A percentile compares a stretch with the other conserved stretches of the same genome.
Conservation (phyloP, 139 green algal species). For the Chlorella sp. region DNA sequence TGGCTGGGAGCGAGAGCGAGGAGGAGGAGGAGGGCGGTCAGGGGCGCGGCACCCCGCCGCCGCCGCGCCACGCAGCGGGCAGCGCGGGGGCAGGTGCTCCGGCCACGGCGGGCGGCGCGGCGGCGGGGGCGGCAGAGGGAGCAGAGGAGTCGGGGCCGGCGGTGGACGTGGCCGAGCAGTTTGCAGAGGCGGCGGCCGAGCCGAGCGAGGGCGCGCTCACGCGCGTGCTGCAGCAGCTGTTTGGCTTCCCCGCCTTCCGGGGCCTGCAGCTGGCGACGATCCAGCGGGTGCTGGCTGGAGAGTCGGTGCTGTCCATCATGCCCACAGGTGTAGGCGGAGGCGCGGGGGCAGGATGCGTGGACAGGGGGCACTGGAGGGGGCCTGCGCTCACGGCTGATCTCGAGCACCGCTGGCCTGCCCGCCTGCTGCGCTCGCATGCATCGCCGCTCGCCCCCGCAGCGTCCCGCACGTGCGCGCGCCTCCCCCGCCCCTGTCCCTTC, state of each 20-base stretch:
- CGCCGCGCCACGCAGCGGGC: too few relatives aligned
- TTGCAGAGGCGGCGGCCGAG: slow-evolving; percentile 36
- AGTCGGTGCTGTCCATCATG: slow-evolving; percentile 81
- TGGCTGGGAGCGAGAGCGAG: slow-evolving; percentile 22
- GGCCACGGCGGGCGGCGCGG: not conserved
- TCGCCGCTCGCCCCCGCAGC: too few relatives aligned
- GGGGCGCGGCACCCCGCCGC: not conserved
- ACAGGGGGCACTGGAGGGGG: too few relatives aligned
- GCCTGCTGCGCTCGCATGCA: too few relatives aligned
- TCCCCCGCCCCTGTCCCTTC: too few relatives aligned
- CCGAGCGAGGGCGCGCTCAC: slow-evolving; percentile 48
- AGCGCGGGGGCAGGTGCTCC: not conserved
- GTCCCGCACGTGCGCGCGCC: too few relatives aligned
- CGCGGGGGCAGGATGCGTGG: too few relatives aligned
- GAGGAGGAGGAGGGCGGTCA: not conserved
- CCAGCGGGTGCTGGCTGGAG: slow-evolving; percentile 62
- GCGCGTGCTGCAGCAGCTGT: slow-evolving; percentile 47
- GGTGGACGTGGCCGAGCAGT: slow-evolving; percentile 25
- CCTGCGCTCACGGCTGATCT: too few relatives aligned
- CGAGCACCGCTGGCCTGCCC: too few relatives aligned
- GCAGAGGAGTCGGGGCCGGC: not conserved
- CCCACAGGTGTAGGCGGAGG: slow-evolving; percentile 91
- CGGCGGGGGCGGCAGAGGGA: not conserved
- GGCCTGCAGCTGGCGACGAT: slow-evolving; percentile 81
- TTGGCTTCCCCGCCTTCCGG: slow-evolving; percentile 70